Conservation (phyloP, 305 asterid species). For the Fraxinus paxiana region DNA sequence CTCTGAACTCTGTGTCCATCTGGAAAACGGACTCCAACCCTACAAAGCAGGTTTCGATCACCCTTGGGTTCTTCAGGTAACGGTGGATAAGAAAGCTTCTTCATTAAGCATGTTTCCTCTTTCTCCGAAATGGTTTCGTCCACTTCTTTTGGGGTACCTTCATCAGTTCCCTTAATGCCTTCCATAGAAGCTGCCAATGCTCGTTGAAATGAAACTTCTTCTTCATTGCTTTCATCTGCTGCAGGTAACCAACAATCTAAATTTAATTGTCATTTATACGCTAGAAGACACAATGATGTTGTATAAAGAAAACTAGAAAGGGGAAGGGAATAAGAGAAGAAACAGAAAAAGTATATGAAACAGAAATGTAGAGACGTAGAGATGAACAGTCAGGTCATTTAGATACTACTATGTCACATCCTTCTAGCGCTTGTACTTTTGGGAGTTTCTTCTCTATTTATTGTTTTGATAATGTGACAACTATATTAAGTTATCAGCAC, state of each 20-base stretch:
- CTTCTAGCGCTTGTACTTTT: neutral
- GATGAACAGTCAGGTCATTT: conserved; percentile 1
- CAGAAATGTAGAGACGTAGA: neutral
- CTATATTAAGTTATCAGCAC: neutral
- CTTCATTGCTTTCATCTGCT: conserved; percentile 53
- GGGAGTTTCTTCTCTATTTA: neutral
- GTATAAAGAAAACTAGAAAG: conserved; percentile 12
- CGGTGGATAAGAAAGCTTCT: conserved; percentile 64
- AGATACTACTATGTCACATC: neutral
- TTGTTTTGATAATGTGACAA: neutral
- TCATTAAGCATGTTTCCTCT: conserved; percentile 21
- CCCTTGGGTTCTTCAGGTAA: conserved; percentile 87
- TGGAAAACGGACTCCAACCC: conserved; percentile 88
- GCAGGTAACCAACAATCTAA: conserved; percentile 31
- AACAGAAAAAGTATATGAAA: conserved; percentile 7
- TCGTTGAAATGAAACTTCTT: conserved; percentile 66
- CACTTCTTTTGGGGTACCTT: conserved; percentile 36
- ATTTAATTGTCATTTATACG: conserved; percentile 8
- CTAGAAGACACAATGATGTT: conserved; percentile 1
- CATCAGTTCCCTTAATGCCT: conserved; percentile 39
- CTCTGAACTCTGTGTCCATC: conserved; percentile 92
- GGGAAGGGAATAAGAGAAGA: conserved; percentile 14
- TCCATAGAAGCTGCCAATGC: conserved; percentile 87
- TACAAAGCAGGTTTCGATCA: conserved; percentile 67
- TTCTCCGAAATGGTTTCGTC: conserved; percentile 36